phyloP scores from a whole-genome alignment of 1,284 basidiomycete genomes.

The Afroboletus lepidellus region DNA sequence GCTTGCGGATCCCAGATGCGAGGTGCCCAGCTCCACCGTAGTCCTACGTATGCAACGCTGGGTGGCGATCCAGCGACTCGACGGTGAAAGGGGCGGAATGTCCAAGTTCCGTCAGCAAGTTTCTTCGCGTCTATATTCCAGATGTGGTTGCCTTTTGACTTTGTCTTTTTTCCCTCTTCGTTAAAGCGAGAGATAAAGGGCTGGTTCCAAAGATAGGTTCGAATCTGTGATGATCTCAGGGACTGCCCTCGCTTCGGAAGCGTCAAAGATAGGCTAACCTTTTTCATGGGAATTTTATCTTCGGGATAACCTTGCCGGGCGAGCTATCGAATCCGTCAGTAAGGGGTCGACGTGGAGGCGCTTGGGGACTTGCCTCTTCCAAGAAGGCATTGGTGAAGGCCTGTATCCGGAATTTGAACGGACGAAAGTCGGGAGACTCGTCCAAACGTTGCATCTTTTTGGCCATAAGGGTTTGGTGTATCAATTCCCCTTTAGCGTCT shows the following conservation, averaged over 20 bases:
- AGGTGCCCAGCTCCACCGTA: conserved; percentile 91
- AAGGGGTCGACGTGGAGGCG: conserved; percentile 8
- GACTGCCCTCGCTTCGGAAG: conserved; percentile 11
- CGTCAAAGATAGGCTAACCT: conserved; percentile 47
- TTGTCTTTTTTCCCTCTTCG: conserved; percentile 98
- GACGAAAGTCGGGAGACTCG: conserved; percentile 94
- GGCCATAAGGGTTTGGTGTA: conserved; percentile 98
- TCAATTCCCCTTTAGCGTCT: conserved; percentile 93
- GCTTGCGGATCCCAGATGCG: conserved; percentile 97
- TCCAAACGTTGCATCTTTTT: conserved; percentile 97
- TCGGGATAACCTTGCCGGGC: conserved; percentile 78
- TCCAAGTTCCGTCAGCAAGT: conserved; percentile 73
- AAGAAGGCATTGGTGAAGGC: conserved; percentile 97
- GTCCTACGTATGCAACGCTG: conserved; percentile 77
- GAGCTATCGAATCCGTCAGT: conserved; percentile 48
- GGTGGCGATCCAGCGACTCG: conserved; percentile 82
- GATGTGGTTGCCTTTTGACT: conserved; percentile 99
- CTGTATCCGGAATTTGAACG: conserved; percentile 99
- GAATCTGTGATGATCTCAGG: conserved; percentile 60
- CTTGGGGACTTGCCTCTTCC: conserved; percentile 66
- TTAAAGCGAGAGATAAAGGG: conserved; percentile 97
- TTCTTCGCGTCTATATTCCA: conserved; percentile 99
- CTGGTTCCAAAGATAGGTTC: conserved; percentile 94
- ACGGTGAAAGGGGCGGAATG: conserved; percentile 89
- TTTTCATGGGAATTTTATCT: conserved; percentile 87